A percentile compares a stretch with the other conserved stretches of the same genome.
Evolutionary conservation across 2,329 filamentous ascomycete genomes (phyloP).

Genomic region (Dactylellina leptospora): DNA sequence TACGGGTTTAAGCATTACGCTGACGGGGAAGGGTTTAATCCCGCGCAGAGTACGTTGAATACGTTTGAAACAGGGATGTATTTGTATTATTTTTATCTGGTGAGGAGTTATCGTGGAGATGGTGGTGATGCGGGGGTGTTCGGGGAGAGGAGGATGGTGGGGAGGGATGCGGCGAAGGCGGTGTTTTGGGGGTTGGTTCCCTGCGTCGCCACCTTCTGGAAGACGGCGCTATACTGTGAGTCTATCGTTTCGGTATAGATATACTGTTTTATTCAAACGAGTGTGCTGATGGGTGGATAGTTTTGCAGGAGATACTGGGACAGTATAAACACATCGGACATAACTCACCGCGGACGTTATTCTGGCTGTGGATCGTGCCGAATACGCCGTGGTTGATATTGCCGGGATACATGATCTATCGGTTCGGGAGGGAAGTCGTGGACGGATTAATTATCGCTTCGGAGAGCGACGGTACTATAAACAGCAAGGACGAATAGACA

Average conservation of each 20-base stretch:
- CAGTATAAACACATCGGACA: slow-evolving; percentile 71
- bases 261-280: neutral
- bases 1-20: slow-evolving; percentile 81
- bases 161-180: slow-evolving; percentile 65
- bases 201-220: slow-evolving; percentile 72
- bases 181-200: slow-evolving; percentile 70
- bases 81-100: slow-evolving; percentile 67
- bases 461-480: neutral
- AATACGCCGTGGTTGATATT: slow-evolving; percentile 74
- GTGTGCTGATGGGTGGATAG: slow-evolving; percentile 58
- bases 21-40: slow-evolving; percentile 76
- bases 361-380: slow-evolving; percentile 72
- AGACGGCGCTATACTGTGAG: slow-evolving; percentile 74
- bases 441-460: slow-evolving; percentile 60
- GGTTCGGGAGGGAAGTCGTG: slow-evolving; percentile 71
- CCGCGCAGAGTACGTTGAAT: slow-evolving; percentile 76
- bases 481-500: neutral
- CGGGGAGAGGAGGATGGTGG: slow-evolving; percentile 64
- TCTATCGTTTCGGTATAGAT: slow-evolving; percentile 37
- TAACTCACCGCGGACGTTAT: slow-evolving; percentile 66
- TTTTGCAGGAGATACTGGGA: slow-evolving; percentile 70
- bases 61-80: slow-evolving; percentile 74
- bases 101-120: slow-evolving; percentile 1
- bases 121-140: slow-evolving; percentile 22
- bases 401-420: slow-evolving; percentile 70